Percentiles rank a stretch among this genome's conserved stretches.
Conservation (phyloP, 176 grass and related monocot species). For the Triticum turgidum region DNA sequence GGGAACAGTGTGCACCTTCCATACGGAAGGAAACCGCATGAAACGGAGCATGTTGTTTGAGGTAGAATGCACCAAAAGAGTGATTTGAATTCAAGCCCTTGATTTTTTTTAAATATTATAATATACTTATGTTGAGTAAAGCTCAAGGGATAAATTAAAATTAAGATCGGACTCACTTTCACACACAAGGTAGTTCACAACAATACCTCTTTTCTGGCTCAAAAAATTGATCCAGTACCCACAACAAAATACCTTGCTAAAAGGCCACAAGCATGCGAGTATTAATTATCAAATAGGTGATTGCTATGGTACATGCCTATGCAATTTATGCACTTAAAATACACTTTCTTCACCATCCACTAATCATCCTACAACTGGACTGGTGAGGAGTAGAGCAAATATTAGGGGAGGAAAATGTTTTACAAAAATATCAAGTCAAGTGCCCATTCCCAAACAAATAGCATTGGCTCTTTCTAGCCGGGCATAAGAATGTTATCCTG, state of each 20-base stretch:
- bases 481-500: slow-evolving; percentile 7
- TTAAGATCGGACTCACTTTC: background rate
- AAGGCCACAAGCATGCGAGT: background rate
- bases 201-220: background rate
- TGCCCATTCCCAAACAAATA: background rate
- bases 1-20: background rate
- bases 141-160: background rate
- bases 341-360: background rate
- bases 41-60: slow-evolving; percentile 7
- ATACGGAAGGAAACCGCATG: slow-evolving; percentile 1
- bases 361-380: background rate
- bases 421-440: background rate
- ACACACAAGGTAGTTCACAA: background rate
- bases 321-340: background rate
- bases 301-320: background rate
- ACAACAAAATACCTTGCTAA: background rate
- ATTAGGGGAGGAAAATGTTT: background rate
- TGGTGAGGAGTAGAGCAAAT: background rate
- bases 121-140: slow-evolving; percentile 6
- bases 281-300: background rate
- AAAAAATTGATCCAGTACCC: background rate
- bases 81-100: background rate
- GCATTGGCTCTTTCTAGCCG: background rate
- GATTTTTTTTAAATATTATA: background rate
- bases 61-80: background rate